Percentiles rank a stretch among this genome's conserved stretches.
These are phyloP conservation scores for Wickerhamomyces sp. DNA, from an alignment of 1,139 yeast species.

Conservation along the genomic window DNA sequence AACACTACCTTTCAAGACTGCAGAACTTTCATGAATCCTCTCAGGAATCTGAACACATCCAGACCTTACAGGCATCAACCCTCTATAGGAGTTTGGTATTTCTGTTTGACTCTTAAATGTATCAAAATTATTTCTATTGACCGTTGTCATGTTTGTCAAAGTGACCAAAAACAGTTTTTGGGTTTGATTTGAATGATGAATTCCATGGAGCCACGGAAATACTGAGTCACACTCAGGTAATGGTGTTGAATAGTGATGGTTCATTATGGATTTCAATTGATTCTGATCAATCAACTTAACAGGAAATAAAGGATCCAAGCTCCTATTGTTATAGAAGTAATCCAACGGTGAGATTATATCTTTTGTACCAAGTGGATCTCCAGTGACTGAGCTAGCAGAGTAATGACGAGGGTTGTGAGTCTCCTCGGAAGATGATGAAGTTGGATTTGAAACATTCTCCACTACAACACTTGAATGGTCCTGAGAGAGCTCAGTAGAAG, in stretches of 20 bases:
- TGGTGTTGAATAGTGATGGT: slow-evolving; percentile 40
- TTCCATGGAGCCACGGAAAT: slow-evolving; percentile 93
- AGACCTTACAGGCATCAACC: slow-evolving; percentile 38
- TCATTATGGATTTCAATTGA: slow-evolving; percentile 34
- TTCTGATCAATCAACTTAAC: slow-evolving; percentile 27
- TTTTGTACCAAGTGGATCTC: neutral
- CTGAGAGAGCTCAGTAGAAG: neutral
- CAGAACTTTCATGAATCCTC: slow-evolving; percentile 36
- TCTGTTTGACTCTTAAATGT: slow-evolving; percentile 26
- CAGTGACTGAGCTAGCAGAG: slow-evolving; percentile 18
- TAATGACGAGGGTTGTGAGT: slow-evolving; percentile 9
- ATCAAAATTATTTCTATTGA: slow-evolving; percentile 19
- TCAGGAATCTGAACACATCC: slow-evolving; percentile 24
- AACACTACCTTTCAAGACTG: slow-evolving; percentile 59
- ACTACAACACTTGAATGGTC: neutral
- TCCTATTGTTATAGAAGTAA: slow-evolving; percentile 13
- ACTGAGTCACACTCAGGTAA: slow-evolving; percentile 64
- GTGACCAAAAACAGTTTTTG: slow-evolving; percentile 21
- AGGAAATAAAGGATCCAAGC: slow-evolving; percentile 13
- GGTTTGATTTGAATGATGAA: slow-evolving; percentile 32
- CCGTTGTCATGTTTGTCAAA: slow-evolving; percentile 17
- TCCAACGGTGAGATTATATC: slow-evolving; percentile 11
- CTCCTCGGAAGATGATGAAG: slow-evolving; percentile 1
- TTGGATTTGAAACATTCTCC: neutral
- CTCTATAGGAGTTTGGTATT: slow-evolving; percentile 24